These are phyloP conservation scores for Ophiostoma perfectum DNA, from an alignment of 2,329 filamentous ascomycete genomes.

Conservation along the genomic window DNA sequence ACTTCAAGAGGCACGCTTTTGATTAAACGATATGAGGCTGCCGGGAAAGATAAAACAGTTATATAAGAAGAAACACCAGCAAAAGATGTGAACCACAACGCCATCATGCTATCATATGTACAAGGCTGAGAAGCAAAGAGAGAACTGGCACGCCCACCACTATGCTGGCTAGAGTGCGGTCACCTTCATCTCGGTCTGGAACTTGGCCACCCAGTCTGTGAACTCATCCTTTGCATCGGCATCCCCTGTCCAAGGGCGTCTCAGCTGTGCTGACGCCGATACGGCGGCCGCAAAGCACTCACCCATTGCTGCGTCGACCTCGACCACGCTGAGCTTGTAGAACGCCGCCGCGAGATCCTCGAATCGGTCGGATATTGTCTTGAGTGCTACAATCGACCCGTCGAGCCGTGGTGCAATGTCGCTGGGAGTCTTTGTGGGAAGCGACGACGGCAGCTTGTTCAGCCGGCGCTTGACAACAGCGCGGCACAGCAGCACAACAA, in stretches of 20 bases:
- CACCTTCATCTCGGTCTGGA: constrained; percentile 35
- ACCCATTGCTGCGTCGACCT: constrained; percentile 55
- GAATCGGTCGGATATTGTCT: constrained; percentile 58
- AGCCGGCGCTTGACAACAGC: constrained; percentile 65
- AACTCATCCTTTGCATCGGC: constrained; percentile 61
- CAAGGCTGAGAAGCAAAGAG: background rate
- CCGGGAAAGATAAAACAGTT: background rate
- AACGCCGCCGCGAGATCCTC: constrained; percentile 67
- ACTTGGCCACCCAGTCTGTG: constrained; percentile 64
- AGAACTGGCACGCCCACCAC: background rate
- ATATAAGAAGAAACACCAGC: too few relatives aligned
- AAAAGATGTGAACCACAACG: background rate
- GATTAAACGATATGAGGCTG: background rate
- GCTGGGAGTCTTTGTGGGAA: constrained; percentile 32
- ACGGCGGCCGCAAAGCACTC: constrained; percentile 57
- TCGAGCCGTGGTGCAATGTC: constrained; percentile 46
- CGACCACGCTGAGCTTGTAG: constrained; percentile 59
- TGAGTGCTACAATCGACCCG: constrained; percentile 50
- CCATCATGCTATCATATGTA: constrained; percentile 7
- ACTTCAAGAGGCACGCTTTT: background rate
- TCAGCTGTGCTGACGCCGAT: constrained; percentile 50
- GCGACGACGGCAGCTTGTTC: constrained; percentile 49
- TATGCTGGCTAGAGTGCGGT: background rate
- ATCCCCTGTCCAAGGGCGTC: constrained; percentile 54
- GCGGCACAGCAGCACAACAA: constrained; percentile 62